Conservation (phyloP, 495 filamentous ascomycete species). For the Penicillium turbatum region DNA sequence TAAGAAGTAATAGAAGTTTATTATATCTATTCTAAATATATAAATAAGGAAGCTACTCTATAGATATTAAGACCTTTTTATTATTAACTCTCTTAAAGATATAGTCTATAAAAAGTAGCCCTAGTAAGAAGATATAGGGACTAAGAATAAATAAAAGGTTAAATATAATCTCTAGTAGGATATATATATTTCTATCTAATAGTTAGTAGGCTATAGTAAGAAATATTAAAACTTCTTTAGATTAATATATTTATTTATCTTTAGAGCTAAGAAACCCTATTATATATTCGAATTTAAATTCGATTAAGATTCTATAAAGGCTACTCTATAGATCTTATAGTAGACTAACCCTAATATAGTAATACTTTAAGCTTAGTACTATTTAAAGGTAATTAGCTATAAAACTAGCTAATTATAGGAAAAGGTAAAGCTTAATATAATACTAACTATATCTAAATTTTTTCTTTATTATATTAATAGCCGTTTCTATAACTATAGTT, state of each 20-base stretch:
- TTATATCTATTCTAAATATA: conserved; percentile 28
- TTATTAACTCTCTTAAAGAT: conserved; percentile 25
- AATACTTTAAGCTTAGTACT: conserved; percentile 27
- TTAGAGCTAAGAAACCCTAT: conserved; percentile 30
- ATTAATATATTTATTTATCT: conserved; percentile 21
- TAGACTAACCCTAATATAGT: conserved; percentile 28
- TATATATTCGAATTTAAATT: conserved; percentile 35
- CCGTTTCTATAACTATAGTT: conserved; percentile 22
- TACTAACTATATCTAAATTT: conserved; percentile 26
- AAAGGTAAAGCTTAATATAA: conserved; percentile 24
- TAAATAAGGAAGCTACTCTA: conserved; percentile 23
- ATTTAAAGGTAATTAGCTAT: conserved; percentile 25
- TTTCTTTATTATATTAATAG: conserved; percentile 25
- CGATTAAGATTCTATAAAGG: conserved; percentile 27
- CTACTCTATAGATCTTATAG: conserved; percentile 29
- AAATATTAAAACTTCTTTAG: neutral
- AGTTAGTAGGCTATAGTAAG: conserved; percentile 7
- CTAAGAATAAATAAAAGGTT: conserved; percentile 33
- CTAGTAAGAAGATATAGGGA: conserved; percentile 33
- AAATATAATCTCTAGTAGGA: conserved; percentile 37
- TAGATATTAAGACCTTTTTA: conserved; percentile 27
- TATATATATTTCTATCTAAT: conserved; percentile 29
- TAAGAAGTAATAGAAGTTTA: conserved; percentile 22
- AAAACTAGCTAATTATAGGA: conserved; percentile 26
- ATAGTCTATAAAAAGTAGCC: conserved; percentile 33